These are phyloP conservation scores for Salvia hispanica DNA, from an alignment of 257 asterid species.

Conservation along the genomic window DNA sequence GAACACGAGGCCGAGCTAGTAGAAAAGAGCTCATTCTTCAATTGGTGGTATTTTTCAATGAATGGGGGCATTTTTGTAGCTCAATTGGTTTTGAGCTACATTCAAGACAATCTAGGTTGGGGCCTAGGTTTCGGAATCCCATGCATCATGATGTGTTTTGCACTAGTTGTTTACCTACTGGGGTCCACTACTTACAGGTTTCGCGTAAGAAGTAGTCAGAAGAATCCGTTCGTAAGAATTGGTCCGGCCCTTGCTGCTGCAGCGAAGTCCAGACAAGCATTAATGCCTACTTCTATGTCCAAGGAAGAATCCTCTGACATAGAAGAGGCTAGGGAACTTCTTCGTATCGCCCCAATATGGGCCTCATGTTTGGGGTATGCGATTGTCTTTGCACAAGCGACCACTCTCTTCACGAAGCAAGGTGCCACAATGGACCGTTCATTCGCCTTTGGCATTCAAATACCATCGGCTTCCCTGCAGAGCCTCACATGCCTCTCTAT, in stretches of 20 bases:
- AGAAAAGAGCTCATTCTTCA: constrained; percentile 43
- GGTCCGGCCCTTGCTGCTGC: constrained; percentile 19
- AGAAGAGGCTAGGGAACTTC: neutral
- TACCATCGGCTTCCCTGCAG: constrained; percentile 7
- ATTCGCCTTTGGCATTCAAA: constrained; percentile 21
- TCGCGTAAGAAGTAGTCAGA: constrained; percentile 31
- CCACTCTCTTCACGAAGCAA: constrained; percentile 44
- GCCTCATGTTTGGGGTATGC: constrained; percentile 33
- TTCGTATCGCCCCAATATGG: neutral
- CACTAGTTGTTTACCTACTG: constrained; percentile 46
- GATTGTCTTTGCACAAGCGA: constrained; percentile 28
- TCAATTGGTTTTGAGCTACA: constrained; percentile 48
- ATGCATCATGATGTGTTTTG: constrained; percentile 57
- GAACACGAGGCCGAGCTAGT: constrained; percentile 28
- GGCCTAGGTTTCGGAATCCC: constrained; percentile 64
- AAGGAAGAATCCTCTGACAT: neutral
- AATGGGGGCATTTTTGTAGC: constrained; percentile 9
- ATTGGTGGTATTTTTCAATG: constrained; percentile 34
- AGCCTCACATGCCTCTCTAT: too few relatives aligned
- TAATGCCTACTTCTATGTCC: too few relatives aligned
- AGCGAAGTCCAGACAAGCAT: neutral
- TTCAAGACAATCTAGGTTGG: constrained; percentile 66
- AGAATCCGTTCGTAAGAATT: constrained; percentile 52
- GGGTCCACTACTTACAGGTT: constrained; percentile 62
- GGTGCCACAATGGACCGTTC: constrained; percentile 38